Conservation (phyloP, 148 eudicot genomes). For the Pharnaceum exiguum region DNA sequence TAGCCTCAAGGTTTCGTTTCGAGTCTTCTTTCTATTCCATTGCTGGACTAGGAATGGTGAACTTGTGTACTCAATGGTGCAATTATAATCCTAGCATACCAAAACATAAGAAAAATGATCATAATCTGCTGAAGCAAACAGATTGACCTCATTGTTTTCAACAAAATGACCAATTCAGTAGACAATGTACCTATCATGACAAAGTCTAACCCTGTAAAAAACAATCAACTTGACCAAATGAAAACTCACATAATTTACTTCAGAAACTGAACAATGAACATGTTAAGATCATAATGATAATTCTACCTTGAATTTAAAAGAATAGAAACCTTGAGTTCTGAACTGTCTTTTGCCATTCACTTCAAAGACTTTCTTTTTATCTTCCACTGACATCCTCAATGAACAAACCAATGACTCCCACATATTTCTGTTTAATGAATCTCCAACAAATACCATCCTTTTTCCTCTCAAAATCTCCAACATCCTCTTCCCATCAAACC, state of each 20-base stretch:
- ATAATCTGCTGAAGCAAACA: neutral
- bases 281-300: no score
- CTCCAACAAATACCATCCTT: conserved; percentile 57
- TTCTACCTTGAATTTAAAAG: conserved; percentile 42
- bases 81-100: conserved; percentile 40
- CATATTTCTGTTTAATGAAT: conserved; percentile 66
- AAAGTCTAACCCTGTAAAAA: no score
- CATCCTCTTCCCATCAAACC: conserved; percentile 50
- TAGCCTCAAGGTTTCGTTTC: conserved; percentile 45
- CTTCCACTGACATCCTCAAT: conserved; percentile 31
- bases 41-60: conserved; percentile 57
- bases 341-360: conserved; percentile 23
- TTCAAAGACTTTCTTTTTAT: conserved; percentile 19
- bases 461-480: conserved; percentile 52
- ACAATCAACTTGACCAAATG: neutral
- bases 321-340: conserved; percentile 28
- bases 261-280: no score
- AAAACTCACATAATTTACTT: no score
- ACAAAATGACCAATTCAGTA: neutral
- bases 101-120: neutral
- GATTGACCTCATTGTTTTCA: neutral
- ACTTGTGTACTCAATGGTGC: conserved; percentile 34
- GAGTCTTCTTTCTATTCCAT: conserved; percentile 28
- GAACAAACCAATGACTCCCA: conserved; percentile 57
- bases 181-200: no score